Base-by-base conservation (phyloP, 2,329 filamentous ascomycete species). In the Phaeophleospora eucalypticola region DNA sequence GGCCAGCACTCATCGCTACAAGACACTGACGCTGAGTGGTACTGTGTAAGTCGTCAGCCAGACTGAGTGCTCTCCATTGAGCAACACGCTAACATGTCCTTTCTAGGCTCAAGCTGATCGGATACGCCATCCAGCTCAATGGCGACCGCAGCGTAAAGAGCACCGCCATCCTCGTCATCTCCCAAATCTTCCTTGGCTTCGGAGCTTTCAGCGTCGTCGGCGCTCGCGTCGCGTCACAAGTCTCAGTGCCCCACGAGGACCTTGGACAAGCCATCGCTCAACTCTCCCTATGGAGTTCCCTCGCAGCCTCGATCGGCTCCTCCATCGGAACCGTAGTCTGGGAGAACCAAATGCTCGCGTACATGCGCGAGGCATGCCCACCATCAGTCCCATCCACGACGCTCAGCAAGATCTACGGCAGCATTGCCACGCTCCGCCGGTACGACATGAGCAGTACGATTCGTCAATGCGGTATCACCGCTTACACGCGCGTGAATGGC, bases 191-290 rank as follows among this genome's bases (percentile, higher is more conserved):
- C 24, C 62, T 64, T 45, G 68, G 69, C 18, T 58, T 67, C 2
- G 62, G 62, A n/a, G 63, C 68, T 0, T 61, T 70, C 54, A 66
- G 64, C 40, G 65, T 71, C 2, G 64, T 73, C 16, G 70, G 69
- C 27, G 66, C 60, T 4, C 66, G 69, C 9, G 70, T 73, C 0
- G 71, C 66, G 4, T 60, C 54, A 3, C 68, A 72, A 46, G 68
- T 68, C 9, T 71, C 70, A 0, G 70, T 72, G 0, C 68, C 70
- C 0, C 71, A 73, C 51, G 63, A 71, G 43, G 69, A 73, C 35
- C 49, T 73, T 40, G 68, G 71, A 2, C 58, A 63, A 1, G 52
- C 67, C 36, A 72, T 72, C 43, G 60, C 68, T 12, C 49, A 69
- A 1, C 53, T 71, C 8, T 63, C 68, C 0, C 55, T 71, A 4